Base-by-base conservation (phyloP, 805 yeast species). In the Yueomyces sp. region DNA sequence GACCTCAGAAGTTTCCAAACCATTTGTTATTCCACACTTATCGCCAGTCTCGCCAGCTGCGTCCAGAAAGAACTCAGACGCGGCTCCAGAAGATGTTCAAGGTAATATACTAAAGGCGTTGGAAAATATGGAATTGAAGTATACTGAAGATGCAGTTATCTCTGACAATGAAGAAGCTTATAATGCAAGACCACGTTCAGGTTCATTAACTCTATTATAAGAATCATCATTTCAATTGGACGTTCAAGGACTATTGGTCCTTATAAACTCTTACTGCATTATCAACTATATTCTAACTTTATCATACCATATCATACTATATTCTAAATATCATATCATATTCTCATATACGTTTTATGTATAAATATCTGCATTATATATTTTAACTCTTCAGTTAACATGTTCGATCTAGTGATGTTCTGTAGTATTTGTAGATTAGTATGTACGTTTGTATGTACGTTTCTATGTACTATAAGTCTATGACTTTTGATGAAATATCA, bases 1-100 rank as follows among this genome's bases (percentile, higher is more conserved):
- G 59, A 69, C 80, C 37, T 69, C 76, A 43, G 77, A 76, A 48
- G 62, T 70, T 42, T 68, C 74, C 45, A 68, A 73, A 60, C 85
- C 87, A 51, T 79, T 79, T 53, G 70, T 80, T 44, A 78, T 80
- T 53, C 79, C 79, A 53, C 63, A 73, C 47, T 69, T 78, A 40
- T 77, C 85, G 1, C 85, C 85, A 34, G 69, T 69, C 6, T 69
- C 76, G 3, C 57, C 52, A 40, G 54, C 62, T 33, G 36, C 47
- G n/a, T 50, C 62, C 28, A 57, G 64, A 52, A 57, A 58, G 45
- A 59, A 58, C 50, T 58, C 63, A 26, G 19, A 28, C 29, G 38
- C 12, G 5, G 39, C 19, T 19, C 5, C 6, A 9, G 37, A 9
- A 9, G 28, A 37, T 9, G 51, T 49, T 39, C 50, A 49, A 5